Conservation (phyloP, 345 rosid species). For the Salix udensis region DNA sequence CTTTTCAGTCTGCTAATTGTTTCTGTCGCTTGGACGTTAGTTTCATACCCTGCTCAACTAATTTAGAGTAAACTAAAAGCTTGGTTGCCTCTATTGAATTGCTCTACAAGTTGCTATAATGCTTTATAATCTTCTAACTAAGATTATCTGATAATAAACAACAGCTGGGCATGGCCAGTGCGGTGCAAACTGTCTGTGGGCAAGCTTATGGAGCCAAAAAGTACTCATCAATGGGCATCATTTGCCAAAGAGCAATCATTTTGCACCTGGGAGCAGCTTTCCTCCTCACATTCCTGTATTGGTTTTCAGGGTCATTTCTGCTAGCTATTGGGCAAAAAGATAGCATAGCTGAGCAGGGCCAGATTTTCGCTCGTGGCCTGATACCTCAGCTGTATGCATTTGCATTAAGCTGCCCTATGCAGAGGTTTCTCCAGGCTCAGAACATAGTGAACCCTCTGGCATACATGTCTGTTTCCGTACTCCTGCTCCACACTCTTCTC, state of each 20-base stretch:
- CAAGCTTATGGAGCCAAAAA: constrained; percentile 88
- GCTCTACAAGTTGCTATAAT: not conserved
- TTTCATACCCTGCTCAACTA: not conserved
- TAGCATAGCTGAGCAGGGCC: constrained; percentile 61
- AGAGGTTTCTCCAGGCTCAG: constrained; percentile 92
- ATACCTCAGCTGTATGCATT: constrained; percentile 82
- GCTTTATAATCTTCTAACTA: not conserved
- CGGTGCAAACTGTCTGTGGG: constrained; percentile 93
- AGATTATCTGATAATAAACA: not conserved
- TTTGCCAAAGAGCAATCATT: constrained; percentile 86
- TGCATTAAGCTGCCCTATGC: constrained; percentile 77
- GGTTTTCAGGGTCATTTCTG: constrained; percentile 60
- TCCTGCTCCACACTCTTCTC: constrained; percentile 61
- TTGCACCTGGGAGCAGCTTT: constrained; percentile 71
- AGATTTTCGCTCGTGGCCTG: constrained; percentile 64
- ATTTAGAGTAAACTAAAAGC: not conserved
- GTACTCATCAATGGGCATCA: constrained; percentile 70
- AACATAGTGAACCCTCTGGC: constrained; percentile 93
- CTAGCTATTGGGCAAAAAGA: constrained; percentile 56
- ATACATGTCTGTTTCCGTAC: constrained; percentile 65
- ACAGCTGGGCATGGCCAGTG: constrained; percentile 95
- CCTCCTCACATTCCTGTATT: constrained; percentile 61
- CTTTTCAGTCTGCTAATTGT: not conserved
- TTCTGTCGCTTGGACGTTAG: not conserved
- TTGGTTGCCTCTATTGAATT: not conserved